Evolutionary conservation across 352 stramenopile species (phyloP).

Genomic region (Pythium phragmiticola): DNA sequence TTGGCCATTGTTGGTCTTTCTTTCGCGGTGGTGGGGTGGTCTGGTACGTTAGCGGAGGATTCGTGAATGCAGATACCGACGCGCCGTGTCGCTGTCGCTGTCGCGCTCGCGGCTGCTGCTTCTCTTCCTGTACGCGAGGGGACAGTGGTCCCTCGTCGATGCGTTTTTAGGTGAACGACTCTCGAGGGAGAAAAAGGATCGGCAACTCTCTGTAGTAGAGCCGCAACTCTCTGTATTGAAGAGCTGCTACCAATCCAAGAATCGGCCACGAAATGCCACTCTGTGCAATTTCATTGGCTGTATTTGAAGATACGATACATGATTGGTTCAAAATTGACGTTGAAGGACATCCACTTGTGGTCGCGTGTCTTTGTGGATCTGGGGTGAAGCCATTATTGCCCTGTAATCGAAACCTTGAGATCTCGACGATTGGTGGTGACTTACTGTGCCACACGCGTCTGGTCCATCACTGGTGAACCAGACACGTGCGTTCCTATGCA

Average conservation of each 20-base stretch:
- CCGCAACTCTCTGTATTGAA: constrained; percentile 3
- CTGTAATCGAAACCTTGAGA: neutral
- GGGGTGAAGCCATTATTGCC: neutral
- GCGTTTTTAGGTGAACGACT: constrained; percentile 11
- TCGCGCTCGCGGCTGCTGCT: neutral
- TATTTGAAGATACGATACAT: neutral
- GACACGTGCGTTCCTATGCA: constrained; percentile 43
- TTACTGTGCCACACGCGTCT: neutral
- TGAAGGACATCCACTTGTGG: neutral
- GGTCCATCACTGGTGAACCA: too few relatives aligned
- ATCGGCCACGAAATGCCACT: constrained; percentile 10
- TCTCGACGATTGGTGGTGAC: neutral
- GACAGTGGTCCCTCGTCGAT: neutral
- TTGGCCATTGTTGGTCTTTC: constrained; percentile 23
- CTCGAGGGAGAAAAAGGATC: constrained; percentile 19
- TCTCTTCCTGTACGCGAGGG: constrained; percentile 2
- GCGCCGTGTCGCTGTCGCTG: neutral
- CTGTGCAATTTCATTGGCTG: constrained; percentile 3
- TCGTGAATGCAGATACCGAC: neutral
- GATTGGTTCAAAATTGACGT: constrained; percentile 12
- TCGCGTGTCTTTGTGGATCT: constrained; percentile 9
- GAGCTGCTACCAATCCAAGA: neutral
- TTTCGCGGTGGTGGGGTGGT: neutral
- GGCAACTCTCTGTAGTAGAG: constrained; percentile 16
- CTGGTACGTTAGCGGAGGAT: neutral